These are phyloP conservation scores for Rhodotorula sp. DNA, from an alignment of 1,284 basidiomycete genomes.

Conservation along the genomic window DNA sequence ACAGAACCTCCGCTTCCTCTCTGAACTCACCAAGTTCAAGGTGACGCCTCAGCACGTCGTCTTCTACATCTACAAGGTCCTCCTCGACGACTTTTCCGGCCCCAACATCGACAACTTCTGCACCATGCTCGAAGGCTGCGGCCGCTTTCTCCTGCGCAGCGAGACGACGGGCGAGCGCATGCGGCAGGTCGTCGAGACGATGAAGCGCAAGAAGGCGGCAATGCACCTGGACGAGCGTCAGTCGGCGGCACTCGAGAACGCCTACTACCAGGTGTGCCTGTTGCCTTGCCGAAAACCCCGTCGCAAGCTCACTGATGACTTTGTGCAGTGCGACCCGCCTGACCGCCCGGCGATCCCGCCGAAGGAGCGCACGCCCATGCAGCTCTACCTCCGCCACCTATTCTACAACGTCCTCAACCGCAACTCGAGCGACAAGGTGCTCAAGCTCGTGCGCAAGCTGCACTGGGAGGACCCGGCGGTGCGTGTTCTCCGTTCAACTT, in stretches of 20 bases:
- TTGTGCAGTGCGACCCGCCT: slow-evolving; percentile 84
- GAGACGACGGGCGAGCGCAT: slow-evolving; percentile 86
- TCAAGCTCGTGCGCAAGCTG: slow-evolving; percentile 87
- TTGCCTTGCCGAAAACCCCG: too few relatives aligned
- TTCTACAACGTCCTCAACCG: slow-evolving; percentile 84
- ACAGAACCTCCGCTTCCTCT: slow-evolving; percentile 84
- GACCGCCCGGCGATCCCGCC: slow-evolving; percentile 81
- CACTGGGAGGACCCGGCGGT: slow-evolving; percentile 82
- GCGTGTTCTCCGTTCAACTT: slow-evolving; percentile 44
- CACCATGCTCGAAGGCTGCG: slow-evolving; percentile 88
- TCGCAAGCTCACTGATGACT: too few relatives aligned
- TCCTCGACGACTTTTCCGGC: slow-evolving; percentile 89
- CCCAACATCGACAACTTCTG: slow-evolving; percentile 93
- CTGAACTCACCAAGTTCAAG: slow-evolving; percentile 91
- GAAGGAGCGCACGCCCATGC: slow-evolving; percentile 82
- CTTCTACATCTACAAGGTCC: slow-evolving; percentile 94
- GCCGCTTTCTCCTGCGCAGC: slow-evolving; percentile 82
- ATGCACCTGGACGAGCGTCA: slow-evolving; percentile 91
- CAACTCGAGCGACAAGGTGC: slow-evolving; percentile 41
- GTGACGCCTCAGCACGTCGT: slow-evolving; percentile 92
- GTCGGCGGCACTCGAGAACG: slow-evolving; percentile 88
- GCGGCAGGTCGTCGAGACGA: slow-evolving; percentile 74
- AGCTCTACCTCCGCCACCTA: slow-evolving; percentile 89
- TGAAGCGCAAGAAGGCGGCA: slow-evolving; percentile 89
- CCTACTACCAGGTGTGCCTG: slow-evolving; percentile 71